Conservation (phyloP, 2,329 filamentous ascomycete species). For the Purpureocillium takamizusanense region DNA sequence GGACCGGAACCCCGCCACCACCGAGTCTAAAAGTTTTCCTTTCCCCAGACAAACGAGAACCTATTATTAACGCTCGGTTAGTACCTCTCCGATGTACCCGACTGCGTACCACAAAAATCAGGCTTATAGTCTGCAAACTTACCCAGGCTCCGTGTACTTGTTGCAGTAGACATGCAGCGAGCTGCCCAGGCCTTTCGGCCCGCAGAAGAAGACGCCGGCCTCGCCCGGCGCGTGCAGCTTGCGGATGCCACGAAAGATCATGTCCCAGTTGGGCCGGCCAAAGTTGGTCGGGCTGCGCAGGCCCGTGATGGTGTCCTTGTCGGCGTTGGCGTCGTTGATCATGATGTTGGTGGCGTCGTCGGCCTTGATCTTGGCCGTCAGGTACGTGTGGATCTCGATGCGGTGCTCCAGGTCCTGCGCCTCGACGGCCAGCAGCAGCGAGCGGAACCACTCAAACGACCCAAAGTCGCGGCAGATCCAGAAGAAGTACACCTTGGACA, state of each 20-base stretch:
- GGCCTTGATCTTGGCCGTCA: conserved; percentile 78
- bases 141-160: conserved; percentile 77
- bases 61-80: too few species aligned
- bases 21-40: conserved; percentile 54
- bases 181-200: conserved; percentile 70
- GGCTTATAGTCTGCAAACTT: too few species aligned
- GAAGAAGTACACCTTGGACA: conserved; percentile 87
- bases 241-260: conserved; percentile 76
- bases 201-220: conserved; percentile 77
- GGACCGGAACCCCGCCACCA: too few species aligned
- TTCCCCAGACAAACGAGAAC: conserved; percentile 60
- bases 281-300: conserved; percentile 77
- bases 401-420: conserved; percentile 74
- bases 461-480: conserved; percentile 86
- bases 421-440: conserved; percentile 74
- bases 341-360: conserved; percentile 87
- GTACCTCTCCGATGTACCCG: too few species aligned
- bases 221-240: conserved; percentile 68
- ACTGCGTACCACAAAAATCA: too few species aligned
- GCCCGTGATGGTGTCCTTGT: conserved; percentile 78
- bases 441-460: conserved; percentile 85
- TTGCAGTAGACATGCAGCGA: conserved; percentile 76
- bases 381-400: conserved; percentile 84
- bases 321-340: conserved; percentile 81
- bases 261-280: conserved; percentile 81